phyloP scores from a whole-genome alignment of 345 rosid species.

The Bruguiera sexangula region DNA sequence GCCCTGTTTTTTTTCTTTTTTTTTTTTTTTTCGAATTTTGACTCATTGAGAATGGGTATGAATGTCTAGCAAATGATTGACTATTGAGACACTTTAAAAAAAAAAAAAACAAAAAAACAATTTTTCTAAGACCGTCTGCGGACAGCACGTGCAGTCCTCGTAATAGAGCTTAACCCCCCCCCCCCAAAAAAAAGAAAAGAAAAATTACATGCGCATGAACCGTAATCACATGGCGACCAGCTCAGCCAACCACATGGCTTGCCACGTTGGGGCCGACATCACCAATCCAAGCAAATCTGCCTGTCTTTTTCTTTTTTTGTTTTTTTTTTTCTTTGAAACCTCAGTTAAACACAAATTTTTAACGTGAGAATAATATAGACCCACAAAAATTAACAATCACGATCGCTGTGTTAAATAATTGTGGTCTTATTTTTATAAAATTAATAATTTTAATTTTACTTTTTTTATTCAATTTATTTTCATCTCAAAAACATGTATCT shows the following conservation, averaged over 20 bases:
- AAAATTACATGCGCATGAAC: constrained; percentile 25
- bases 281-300: constrained; percentile 8
- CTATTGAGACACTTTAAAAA: no score
- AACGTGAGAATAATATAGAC: no score
- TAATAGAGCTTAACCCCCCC: constrained; percentile 3
- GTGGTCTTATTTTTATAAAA: no score
- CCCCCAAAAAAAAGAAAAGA: constrained; percentile 5
- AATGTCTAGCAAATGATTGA: constrained; percentile 2
- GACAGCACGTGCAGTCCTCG: constrained; percentile 37
- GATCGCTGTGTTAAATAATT: no score
- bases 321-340: not conserved
- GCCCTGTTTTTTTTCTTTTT: not conserved
- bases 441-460: no score
- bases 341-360: no score
- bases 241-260: constrained; percentile 56
- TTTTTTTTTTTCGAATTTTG: not conserved
- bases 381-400: no score
- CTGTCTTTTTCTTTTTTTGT: not conserved
- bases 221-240: constrained; percentile 59
- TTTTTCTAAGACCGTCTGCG: not conserved
- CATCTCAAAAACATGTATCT: no score
- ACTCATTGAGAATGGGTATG: constrained; percentile 3
- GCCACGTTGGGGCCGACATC: constrained; percentile 27
- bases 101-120: no score
- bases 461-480: no score